A percentile compares a stretch with the other conserved stretches of the same genome.
Conservation (phyloP, 495 filamentous ascomycete species). For the Penicillium egyptiacum region DNA sequence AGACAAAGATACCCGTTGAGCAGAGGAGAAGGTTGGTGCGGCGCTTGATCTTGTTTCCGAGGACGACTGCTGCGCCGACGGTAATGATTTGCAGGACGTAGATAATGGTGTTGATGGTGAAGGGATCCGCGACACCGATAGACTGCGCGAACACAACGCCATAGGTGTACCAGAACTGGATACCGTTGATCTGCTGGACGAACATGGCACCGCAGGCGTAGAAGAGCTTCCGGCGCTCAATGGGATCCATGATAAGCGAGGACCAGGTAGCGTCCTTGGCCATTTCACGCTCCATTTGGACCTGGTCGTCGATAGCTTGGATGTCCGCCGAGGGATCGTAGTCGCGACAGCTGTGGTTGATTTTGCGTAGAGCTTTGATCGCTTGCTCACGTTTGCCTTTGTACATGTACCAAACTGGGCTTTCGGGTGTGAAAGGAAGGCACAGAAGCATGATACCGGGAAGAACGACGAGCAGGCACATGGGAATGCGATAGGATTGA, state of each 20-base stretch:
- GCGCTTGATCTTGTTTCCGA: constrained; percentile 34
- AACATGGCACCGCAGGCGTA: constrained; percentile 37
- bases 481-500: constrained; percentile 34
- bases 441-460: constrained; percentile 31
- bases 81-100: constrained; percentile 38
- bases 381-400: constrained; percentile 27
- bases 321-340: constrained; percentile 35
- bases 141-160: constrained; percentile 40
- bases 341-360: constrained; percentile 26
- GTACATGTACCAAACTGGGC: constrained; percentile 34
- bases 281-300: constrained; percentile 22
- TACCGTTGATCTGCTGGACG: constrained; percentile 42
- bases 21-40: constrained; percentile 34
- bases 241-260: constrained; percentile 30
- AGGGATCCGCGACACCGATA: constrained; percentile 36
- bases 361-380: constrained; percentile 28
- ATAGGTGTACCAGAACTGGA: constrained; percentile 41
- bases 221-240: constrained; percentile 40
- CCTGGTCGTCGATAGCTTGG: constrained; percentile 20
- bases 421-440: constrained; percentile 37
- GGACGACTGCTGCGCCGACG: constrained; percentile 29
- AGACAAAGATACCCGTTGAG: constrained; percentile 29
- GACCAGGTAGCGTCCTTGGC: constrained; percentile 28
- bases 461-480: constrained; percentile 35
- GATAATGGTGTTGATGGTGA: constrained; percentile 37